Evolutionary conservation across 768 basidiomycete species (phyloP), one percentile per base, ranked within the genome.

Genomic region (Tulasnella sp.): DNA sequence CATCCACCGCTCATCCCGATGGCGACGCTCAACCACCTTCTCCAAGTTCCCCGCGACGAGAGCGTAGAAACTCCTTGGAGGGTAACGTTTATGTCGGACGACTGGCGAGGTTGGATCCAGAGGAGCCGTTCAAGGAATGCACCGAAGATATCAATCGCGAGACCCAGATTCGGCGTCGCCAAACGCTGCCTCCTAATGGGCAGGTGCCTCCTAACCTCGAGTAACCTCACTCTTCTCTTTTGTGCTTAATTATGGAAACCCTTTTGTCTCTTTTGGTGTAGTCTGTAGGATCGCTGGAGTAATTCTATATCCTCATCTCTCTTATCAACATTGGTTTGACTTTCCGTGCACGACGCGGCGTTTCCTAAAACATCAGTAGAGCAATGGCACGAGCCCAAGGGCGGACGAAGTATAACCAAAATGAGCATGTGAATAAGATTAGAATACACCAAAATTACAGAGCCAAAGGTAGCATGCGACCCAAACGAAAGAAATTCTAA

Each of bases 81-180:
- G 89, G 91, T 80, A 85, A 86, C 49, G 86, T 94, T 39, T 81
- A 87, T 19, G 91, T 94, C 5, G 84, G 85, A 76, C 86, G 90
- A 34, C 88, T 93, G 79, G 89, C 89, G 5, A 85, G 83, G 49
- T 83, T 91, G 77, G 88, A 90, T 80, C 86, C 82, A 71, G 80
- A 83, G 74, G 89, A 91, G 79, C 82, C 83, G 15, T 93, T 94
- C 81, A 83, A 85, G 71, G 85, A 89, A 34, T 91, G 87, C 37
- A 95, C 93, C 4, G 84, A 86, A 38, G 87, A 87, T 74, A 82
- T 94, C 74, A 94, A 94, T 82, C 82, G 86, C 58, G 92, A 93
- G 82, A 87, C 71, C 74, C 58, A 70, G 25, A 14, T 76, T 34
- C 74, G 74, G 31, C 74, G 74, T 22, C 72, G 72, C 22, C 42